phyloP scores from a whole-genome alignment of 306 rosid genomes.

The Prunus armeniaca region DNA sequence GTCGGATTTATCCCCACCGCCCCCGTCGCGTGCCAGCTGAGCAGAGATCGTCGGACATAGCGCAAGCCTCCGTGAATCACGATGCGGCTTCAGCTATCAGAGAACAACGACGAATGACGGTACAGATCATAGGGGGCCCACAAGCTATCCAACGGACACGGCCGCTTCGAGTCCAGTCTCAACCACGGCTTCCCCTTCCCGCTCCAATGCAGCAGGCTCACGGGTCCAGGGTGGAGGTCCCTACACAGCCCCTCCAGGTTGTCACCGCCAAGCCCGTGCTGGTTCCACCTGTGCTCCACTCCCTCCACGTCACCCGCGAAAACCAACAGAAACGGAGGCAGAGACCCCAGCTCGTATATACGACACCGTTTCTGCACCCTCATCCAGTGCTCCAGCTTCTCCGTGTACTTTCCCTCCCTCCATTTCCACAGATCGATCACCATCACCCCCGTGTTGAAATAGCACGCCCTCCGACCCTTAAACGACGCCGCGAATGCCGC shows the following conservation, averaged over 20 bases:
- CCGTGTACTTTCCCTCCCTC: conserved; percentile 70
- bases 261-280: conserved; percentile 92
- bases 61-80: conserved; percentile 2
- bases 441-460: conserved; percentile 96
- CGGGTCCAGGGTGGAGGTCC: conserved; percentile 84
- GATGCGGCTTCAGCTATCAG: conserved; percentile 42
- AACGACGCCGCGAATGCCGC: conserved; percentile 50
- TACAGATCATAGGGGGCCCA: conserved; percentile 91
- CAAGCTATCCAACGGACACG: conserved; percentile 79
- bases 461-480: conserved; percentile 53
- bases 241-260: conserved; percentile 74
- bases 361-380: conserved; percentile 70
- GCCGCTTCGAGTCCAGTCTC: conserved; percentile 68
- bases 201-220: conserved; percentile 88
- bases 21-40: neutral
- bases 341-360: conserved; percentile 82
- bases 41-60: neutral
- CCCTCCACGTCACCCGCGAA: conserved; percentile 78
- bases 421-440: conserved; percentile 81
- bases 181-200: conserved; percentile 97
- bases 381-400: conserved; percentile 82
- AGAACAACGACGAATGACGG: conserved; percentile 52
- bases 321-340: conserved; percentile 81
- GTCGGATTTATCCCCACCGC: neutral
- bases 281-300: conserved; percentile 93